Evolutionary conservation across 1,284 basidiomycete genomes (phyloP), one percentile per base, ranked within the genome.

Genomic region (Ustilago tritici): DNA sequence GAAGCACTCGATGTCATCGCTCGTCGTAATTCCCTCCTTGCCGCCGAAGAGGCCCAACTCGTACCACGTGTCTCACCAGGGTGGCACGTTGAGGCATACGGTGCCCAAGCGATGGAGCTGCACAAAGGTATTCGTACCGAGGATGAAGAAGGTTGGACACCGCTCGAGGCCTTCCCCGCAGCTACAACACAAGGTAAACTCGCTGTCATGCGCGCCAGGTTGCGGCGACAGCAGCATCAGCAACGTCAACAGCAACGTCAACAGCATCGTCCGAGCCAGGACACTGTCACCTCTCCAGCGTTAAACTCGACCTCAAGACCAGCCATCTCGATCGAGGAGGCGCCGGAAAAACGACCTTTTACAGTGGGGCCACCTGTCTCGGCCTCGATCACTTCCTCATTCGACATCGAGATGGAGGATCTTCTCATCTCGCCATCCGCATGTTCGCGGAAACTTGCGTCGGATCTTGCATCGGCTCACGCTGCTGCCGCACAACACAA

Each of bases 131-230:
- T 75, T 12, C 72, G 72, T 7, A 65, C 57, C 58, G 43, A 65
- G 23, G 77, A 79, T 47, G 77, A 79, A 23, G 73, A 72, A n/a
- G 77, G 77, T 32, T 79, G 77, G 77, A 70, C 73, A n/a, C 77
- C 77, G 1, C 63, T 79, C 17, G 62, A 79, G 9, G 76, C 71
- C 43, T 78, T 78, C 23, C 76, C 76, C 1, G 76, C 71, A n/a
- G 46, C 58, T 15, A 78, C 76, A 11, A 59, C 46, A 1, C 65
- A 65, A 23, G 76, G 76, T 4, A 70, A 65, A 55, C 64, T 70
- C 17, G 70, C 66, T 17, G 70, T 68, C 38, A 57, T 55, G n/a
- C 60, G 75, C 6, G 66, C 63, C 7, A 69, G 54, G 50, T 35
- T 70, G 36, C 70, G 70, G 4, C 52, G 47, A 19, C 59, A 52